These are phyloP conservation scores for Castanospermum australe DNA, from an alignment of 306 rosid species.

Conservation along the genomic window DNA sequence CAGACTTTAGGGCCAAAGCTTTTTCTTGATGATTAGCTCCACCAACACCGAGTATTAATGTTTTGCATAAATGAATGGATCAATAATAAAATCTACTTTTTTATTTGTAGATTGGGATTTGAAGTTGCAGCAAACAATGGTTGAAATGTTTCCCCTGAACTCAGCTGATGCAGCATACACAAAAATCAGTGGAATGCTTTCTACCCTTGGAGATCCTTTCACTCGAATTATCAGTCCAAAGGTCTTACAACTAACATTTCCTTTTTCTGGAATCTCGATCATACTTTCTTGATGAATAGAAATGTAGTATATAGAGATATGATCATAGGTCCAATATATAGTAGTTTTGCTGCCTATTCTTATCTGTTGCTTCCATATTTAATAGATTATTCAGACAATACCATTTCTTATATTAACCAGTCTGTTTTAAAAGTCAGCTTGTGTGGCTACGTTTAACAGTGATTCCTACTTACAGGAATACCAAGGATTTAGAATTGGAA, in stretches of 20 bases:
- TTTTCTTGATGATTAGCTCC: background rate
- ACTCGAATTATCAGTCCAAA: constrained; percentile 91
- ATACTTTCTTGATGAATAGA: background rate
- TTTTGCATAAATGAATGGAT: background rate
- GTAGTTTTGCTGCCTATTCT: background rate
- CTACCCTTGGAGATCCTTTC: constrained; percentile 98
- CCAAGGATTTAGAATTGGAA: constrained; percentile 89
- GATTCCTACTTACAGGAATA: constrained; percentile 65
- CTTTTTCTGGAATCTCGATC: constrained; percentile 17
- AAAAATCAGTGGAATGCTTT: constrained; percentile 93
- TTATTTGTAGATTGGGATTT: constrained; percentile 80
- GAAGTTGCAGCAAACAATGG: constrained; percentile 96
- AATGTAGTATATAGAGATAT: background rate
- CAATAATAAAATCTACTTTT: background rate
- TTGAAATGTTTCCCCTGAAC: constrained; percentile 90
- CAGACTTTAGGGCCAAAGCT: background rate
- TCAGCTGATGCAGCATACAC: constrained; percentile 90
- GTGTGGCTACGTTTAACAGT: constrained; percentile 2
- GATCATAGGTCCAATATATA: background rate
- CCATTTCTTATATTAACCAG: background rate
- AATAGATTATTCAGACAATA: background rate
- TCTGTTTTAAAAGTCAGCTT: background rate
- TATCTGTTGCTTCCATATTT: constrained; percentile 2
- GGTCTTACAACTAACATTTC: constrained; percentile 39
- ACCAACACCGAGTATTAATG: background rate